phyloP scores from a whole-genome alignment of 371 early-diverging fungal genomes.

The Mucor sp. region DNA sequence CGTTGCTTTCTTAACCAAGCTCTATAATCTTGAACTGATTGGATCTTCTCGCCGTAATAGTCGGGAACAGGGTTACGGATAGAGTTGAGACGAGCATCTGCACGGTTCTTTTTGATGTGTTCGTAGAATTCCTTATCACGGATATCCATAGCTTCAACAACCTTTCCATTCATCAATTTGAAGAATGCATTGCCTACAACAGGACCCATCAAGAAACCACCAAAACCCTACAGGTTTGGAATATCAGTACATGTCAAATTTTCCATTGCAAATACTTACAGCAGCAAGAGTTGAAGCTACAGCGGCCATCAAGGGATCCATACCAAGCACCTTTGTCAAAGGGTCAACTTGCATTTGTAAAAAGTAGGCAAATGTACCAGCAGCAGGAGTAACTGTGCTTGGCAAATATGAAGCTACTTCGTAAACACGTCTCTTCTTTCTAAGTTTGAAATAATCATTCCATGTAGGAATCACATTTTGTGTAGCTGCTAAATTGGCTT shows the following conservation, averaged over 20 bases:
- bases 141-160: conserved; percentile 60
- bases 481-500: neutral
- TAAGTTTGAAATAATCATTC: conserved; percentile 81
- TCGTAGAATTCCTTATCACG: conserved; percentile 83
- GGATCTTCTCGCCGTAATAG: conserved; percentile 93
- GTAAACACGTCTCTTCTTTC: conserved; percentile 68
- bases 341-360: conserved; percentile 78
- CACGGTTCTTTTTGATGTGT: conserved; percentile 78
- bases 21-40: conserved; percentile 81
- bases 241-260: neutral
- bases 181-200: conserved; percentile 66
- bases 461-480: conserved; percentile 50
- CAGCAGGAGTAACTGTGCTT: conserved; percentile 61
- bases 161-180: conserved; percentile 59
- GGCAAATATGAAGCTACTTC: conserved; percentile 72
- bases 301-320: conserved; percentile 78
- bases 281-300: conserved; percentile 60
- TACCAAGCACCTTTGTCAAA: conserved; percentile 71
- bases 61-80: conserved; percentile 87
- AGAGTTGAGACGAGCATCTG: conserved; percentile 75
- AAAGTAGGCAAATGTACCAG: conserved; percentile 70
- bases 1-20: conserved; percentile 90
- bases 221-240: conserved; percentile 48
- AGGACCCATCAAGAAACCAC: conserved; percentile 74
- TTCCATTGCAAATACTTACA: conserved; percentile 26